Percentiles rank a stretch among this genome's conserved stretches.
These are phyloP conservation scores for Rhazya stricta DNA, from an alignment of 257 asterid genomes.

Conservation along the genomic window DNA sequence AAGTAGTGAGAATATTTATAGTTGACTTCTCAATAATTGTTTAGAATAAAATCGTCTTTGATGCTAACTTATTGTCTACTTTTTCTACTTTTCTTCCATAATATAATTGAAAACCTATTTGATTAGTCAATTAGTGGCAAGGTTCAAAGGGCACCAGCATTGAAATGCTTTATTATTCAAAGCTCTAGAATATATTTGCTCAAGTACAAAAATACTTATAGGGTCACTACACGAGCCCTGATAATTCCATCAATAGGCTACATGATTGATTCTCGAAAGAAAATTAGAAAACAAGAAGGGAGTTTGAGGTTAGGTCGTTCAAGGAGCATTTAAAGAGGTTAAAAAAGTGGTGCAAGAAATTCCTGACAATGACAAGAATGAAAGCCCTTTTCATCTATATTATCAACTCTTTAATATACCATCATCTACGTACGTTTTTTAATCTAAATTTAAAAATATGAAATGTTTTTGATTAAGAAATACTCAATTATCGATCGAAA, in stretches of 20 bases:
- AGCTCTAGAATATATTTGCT: neutral
- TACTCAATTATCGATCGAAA: too few relatives aligned
- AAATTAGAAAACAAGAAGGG: neutral
- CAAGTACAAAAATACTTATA: too few relatives aligned
- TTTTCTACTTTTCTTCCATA: neutral
- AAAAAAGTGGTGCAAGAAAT: neutral
- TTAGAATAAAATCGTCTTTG: constrained; percentile 7
- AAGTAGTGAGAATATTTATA: neutral
- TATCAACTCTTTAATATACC: neutral
- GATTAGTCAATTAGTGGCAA: neutral
- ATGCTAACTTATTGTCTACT: neutral
- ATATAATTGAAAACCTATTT: neutral
- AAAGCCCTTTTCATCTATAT: neutral
- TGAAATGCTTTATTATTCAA: neutral
- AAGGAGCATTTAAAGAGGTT: neutral
- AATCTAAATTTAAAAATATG: too few relatives aligned
- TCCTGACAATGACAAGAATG: constrained; percentile 1
- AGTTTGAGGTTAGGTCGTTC: neutral
- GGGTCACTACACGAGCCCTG: too few relatives aligned
- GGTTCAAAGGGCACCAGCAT: neutral
- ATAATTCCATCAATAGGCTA: too few relatives aligned
- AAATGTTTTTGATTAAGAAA: too few relatives aligned
- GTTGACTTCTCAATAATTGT: neutral
- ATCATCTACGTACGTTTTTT: neutral
- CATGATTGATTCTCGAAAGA: too few relatives aligned